Conservation (phyloP, 1,139 yeast genomes). For the Saccharomyces hybrid region DNA sequence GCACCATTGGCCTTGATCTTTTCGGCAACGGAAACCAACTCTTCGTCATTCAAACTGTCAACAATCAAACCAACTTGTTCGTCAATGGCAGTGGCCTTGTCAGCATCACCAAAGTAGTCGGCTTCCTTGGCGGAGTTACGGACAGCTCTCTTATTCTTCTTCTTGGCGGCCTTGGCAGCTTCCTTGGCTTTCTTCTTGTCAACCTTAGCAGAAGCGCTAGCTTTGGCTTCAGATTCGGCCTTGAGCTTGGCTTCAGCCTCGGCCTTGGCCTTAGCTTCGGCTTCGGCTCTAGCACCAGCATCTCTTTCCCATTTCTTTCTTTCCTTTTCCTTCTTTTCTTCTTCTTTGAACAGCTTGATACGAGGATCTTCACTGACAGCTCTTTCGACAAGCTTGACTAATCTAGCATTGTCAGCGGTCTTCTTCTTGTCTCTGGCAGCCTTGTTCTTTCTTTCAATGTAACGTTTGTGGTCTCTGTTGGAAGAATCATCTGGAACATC, state of each 20-base stretch:
- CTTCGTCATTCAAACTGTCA: conserved; percentile 70
- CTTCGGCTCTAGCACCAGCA: conserved; percentile 94
- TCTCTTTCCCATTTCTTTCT: conserved; percentile 95
- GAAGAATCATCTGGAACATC: conserved; percentile 99
- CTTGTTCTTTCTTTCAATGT: conserved; percentile 93
- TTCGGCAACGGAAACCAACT: conserved; percentile 61
- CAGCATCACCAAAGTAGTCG: conserved; percentile 76
- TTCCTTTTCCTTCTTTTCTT: conserved; percentile 91
- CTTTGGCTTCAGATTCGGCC: conserved; percentile 65
- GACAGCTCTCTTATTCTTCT: conserved; percentile 92
- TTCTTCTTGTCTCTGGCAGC: conserved; percentile 95
- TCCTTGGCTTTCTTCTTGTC: conserved; percentile 85
- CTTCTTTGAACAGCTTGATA: conserved; percentile 85
- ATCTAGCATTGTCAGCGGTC: conserved; percentile 92
- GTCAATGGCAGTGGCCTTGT: conserved; percentile 58
- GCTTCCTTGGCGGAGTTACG: conserved; percentile 79
- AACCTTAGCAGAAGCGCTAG: conserved; percentile 53
- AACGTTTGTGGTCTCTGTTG: conserved; percentile 98
- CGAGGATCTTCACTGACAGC: conserved; percentile 90
- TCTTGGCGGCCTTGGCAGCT: conserved; percentile 93
- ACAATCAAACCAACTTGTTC: conserved; percentile 72
- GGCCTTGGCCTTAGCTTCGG: conserved; percentile 78
- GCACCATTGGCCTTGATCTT: conserved; percentile 43
- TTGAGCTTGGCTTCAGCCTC: conserved; percentile 78
- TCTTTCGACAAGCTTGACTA: conserved; percentile 79